Percentiles rank a stretch among this genome's conserved stretches.
phyloP scores from a whole-genome alignment of 495 filamentous ascomycete species.

The Podospora pseudoanserina region DNA sequence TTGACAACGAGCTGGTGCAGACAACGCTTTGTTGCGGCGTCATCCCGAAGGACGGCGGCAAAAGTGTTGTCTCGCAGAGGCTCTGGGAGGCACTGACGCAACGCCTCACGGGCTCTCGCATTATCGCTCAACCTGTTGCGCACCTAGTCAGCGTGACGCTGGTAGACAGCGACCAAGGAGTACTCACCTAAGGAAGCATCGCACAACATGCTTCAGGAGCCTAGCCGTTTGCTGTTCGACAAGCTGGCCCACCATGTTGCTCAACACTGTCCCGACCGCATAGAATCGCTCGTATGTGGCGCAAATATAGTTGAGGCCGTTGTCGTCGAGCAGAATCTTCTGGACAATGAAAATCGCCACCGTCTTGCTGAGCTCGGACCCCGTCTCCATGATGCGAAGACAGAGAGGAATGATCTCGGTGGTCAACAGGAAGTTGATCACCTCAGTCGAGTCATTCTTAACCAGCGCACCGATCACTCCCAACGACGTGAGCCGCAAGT shows the following conservation, averaged over 20 bases:
- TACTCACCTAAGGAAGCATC: slow-evolving; percentile 88
- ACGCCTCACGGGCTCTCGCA: slow-evolving; percentile 87
- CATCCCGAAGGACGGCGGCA: slow-evolving; percentile 90
- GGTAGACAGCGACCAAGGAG: slow-evolving; percentile 15
- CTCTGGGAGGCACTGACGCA: slow-evolving; percentile 94
- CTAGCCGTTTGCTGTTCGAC: slow-evolving; percentile 97
- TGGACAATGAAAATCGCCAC: slow-evolving; percentile 99
- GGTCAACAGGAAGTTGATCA: slow-evolving; percentile 97
- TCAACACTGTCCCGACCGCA: slow-evolving; percentile 93
- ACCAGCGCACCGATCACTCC: slow-evolving; percentile 96
- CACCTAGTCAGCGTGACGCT: neutral
- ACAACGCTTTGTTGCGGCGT: slow-evolving; percentile 97
- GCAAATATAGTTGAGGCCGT: slow-evolving; percentile 97
- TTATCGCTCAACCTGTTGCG: slow-evolving; percentile 81
- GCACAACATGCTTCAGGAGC: slow-evolving; percentile 94
- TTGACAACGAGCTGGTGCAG: slow-evolving; percentile 96
- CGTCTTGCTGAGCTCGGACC: slow-evolving; percentile 96
- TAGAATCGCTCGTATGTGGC: slow-evolving; percentile 99
- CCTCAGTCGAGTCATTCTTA: slow-evolving; percentile 98
- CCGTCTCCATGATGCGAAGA: slow-evolving; percentile 98
- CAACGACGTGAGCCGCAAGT: slow-evolving; percentile 94
- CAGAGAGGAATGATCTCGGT: slow-evolving; percentile 99
- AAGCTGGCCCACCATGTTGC: slow-evolving; percentile 96
- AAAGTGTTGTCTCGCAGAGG: slow-evolving; percentile 96
- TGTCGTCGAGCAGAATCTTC: slow-evolving; percentile 96